phyloP scores from a whole-genome alignment of 2,329 filamentous ascomycete genomes.

The Dactylonectria estremocensis region DNA sequence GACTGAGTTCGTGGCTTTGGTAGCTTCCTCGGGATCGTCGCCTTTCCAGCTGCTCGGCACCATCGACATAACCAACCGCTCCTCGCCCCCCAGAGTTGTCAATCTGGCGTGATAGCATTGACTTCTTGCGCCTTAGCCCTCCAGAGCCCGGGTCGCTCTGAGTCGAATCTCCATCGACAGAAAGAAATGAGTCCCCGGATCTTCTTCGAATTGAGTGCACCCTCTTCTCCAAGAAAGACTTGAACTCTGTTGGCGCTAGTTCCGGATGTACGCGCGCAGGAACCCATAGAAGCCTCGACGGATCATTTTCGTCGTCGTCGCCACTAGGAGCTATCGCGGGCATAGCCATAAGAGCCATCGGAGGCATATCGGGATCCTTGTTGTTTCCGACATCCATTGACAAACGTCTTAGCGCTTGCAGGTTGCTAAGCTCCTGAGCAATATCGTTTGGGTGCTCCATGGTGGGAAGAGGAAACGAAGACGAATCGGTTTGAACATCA shows the following conservation, averaged over 20 bases:
- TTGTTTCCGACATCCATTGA: constrained; percentile 91
- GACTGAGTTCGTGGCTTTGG: constrained; percentile 73
- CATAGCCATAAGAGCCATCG: constrained; percentile 77
- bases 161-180: constrained; percentile 65
- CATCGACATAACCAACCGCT: constrained; percentile 82
- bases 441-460: constrained; percentile 92
- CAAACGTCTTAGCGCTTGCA: constrained; percentile 91
- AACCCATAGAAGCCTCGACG: constrained; percentile 93
- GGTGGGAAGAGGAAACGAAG: constrained; percentile 86
- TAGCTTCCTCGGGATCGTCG: constrained; percentile 75
- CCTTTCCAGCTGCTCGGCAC: constrained; percentile 83
- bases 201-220: constrained; percentile 90
- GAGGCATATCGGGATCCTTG: constrained; percentile 82
- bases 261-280: constrained; percentile 95
- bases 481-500: constrained; percentile 74
- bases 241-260: constrained; percentile 95
- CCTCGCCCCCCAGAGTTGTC: constrained; percentile 76
- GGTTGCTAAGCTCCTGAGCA: constrained; percentile 91
- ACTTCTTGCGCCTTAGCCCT: constrained; percentile 88
- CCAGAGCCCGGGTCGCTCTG: constrained; percentile 72
- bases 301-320: constrained; percentile 87
- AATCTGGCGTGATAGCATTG: constrained; percentile 94
- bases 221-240: constrained; percentile 93
- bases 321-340: constrained; percentile 80
- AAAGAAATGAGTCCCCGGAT: constrained; percentile 80